Conservation (phyloP, 1,139 yeast genomes). For the Yamadazyma sp. region DNA sequence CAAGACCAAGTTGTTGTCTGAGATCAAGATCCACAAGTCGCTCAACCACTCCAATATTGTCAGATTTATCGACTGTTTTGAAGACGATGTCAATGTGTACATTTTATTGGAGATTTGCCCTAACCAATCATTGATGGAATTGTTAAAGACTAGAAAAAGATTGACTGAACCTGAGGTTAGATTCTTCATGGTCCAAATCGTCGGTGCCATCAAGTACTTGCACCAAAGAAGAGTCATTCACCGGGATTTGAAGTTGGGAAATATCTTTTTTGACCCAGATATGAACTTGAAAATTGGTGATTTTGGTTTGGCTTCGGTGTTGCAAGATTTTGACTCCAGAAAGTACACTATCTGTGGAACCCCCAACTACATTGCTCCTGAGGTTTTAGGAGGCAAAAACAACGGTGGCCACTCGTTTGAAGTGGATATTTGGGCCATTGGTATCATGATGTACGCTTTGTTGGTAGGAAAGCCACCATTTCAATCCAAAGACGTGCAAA, state of each 20-base stretch:
- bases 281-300: slow-evolving; percentile 96
- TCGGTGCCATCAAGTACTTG: slow-evolving; percentile 91
- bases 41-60: slow-evolving; percentile 89
- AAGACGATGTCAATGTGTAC: slow-evolving; percentile 91
- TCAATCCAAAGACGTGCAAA: slow-evolving; percentile 92
- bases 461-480: slow-evolving; percentile 94
- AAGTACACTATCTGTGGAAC: slow-evolving; percentile 96
- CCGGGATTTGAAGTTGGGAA: slow-evolving; percentile 91
- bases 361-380: slow-evolving; percentile 97
- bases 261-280: slow-evolving; percentile 86
- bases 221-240: slow-evolving; percentile 94
- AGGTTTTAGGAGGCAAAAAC: slow-evolving; percentile 83
- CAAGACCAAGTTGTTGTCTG: slow-evolving; percentile 82
- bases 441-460: slow-evolving; percentile 91
- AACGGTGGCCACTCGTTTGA: slow-evolving; percentile 85
- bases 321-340: slow-evolving; percentile 65
- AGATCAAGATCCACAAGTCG: slow-evolving; percentile 91
- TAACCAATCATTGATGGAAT: slow-evolving; percentile 89
- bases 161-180: slow-evolving; percentile 92
- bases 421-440: slow-evolving; percentile 96
- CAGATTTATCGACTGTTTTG: slow-evolving; percentile 90
- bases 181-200: slow-evolving; percentile 84
- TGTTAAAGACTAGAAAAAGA: slow-evolving; percentile 77
- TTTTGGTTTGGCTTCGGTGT: slow-evolving; percentile 91
- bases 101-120: slow-evolving; percentile 93